Evolutionary conservation across 2,329 filamentous ascomycete genomes (phyloP).

Genomic region (Pseudopyricularia cyperi): DNA sequence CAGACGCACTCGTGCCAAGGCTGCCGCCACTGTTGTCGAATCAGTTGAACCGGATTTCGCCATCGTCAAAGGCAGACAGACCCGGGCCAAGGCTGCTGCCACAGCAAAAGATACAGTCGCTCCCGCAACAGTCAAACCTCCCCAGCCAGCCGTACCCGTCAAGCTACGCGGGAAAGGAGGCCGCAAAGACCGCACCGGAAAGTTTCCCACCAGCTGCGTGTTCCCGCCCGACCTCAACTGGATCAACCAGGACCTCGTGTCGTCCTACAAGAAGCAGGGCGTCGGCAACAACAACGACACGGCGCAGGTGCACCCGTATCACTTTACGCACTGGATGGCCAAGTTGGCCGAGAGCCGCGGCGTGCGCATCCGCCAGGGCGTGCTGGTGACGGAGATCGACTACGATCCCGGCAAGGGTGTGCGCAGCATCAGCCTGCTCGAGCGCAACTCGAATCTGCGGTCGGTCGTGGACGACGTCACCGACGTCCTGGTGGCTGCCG

Average conservation of each 20-base stretch:
- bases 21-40: no score
- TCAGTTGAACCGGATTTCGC: no score
- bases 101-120: no score
- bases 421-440: conserved; percentile 46
- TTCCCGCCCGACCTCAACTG: conserved; percentile 68
- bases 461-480: conserved; percentile 30
- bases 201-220: neutral
- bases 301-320: conserved; percentile 84
- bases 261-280: conserved; percentile 73
- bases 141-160: neutral
- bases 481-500: conserved; percentile 41
- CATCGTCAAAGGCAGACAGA: no score
- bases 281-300: conserved; percentile 55
- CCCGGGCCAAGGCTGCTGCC: no score
- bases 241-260: conserved; percentile 59
- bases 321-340: conserved; percentile 80
- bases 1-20: no score
- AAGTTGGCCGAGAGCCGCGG: conserved; percentile 59
- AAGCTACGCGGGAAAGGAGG: neutral
- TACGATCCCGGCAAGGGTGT: conserved; percentile 18
- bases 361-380: conserved; percentile 52
- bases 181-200: neutral
- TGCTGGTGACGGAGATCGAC: conserved; percentile 52
- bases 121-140: neutral
- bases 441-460: conserved; percentile 26